phyloP scores from a whole-genome alignment of 495 filamentous ascomycete genomes.

The Podospora anserina region DNA sequence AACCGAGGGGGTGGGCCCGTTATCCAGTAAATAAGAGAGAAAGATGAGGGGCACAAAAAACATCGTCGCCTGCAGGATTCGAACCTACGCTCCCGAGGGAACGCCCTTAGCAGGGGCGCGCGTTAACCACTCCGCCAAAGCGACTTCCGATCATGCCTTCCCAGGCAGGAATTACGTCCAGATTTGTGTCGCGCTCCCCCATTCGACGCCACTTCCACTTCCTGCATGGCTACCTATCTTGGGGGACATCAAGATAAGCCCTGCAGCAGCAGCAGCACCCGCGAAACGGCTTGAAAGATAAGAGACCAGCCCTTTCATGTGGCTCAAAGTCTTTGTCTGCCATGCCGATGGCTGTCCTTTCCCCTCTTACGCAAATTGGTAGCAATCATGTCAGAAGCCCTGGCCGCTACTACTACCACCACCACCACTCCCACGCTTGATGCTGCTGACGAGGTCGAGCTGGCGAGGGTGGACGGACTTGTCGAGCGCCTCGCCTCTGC shows the following conservation, averaged over 20 bases:
- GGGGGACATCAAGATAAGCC: neutral
- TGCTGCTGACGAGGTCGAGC: slow-evolving; percentile 10
- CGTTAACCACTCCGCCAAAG: slow-evolving; percentile 29
- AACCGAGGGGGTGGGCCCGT: too few relatives aligned
- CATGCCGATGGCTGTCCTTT: neutral
- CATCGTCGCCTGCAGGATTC: slow-evolving; percentile 29
- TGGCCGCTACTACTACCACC: neutral
- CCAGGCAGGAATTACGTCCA: neutral
- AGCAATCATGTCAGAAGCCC: neutral
- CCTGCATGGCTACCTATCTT: neutral
- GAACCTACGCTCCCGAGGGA: slow-evolving; percentile 31
- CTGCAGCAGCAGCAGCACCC: neutral
- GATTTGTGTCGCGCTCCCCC: neutral
- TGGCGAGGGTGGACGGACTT: slow-evolving; percentile 31
- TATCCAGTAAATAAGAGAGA: too few relatives aligned
- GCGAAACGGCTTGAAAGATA: neutral
- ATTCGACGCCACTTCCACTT: neutral
- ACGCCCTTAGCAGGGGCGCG: slow-evolving; percentile 30
- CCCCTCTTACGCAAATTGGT: neutral
- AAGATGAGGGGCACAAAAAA: neutral
- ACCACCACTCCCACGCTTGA: too few relatives aligned
- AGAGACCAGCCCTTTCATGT: neutral
- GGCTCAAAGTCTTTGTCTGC: neutral
- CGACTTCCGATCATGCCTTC: neutral
- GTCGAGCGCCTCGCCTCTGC: slow-evolving; percentile 32